A percentile compares a stretch with the other conserved stretches of the same genome.
These are phyloP conservation scores for Boletus reticuloceps DNA, from an alignment of 768 basidiomycete species.

Conservation along the genomic window DNA sequence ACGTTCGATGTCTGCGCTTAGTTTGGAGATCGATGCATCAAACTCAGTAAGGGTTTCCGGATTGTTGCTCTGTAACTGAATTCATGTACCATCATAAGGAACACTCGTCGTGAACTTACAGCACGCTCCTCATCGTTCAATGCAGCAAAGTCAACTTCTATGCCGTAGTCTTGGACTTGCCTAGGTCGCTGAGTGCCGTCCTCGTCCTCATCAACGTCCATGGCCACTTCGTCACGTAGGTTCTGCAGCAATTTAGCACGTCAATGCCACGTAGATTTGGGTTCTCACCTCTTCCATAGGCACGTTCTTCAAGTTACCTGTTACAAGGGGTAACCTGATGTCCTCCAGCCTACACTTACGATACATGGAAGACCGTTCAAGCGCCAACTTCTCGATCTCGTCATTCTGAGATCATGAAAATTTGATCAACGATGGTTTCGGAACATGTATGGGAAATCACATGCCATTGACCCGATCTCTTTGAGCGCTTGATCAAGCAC, in stretches of 20 bases:
- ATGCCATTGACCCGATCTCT: conserved; percentile 79
- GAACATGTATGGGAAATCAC: conserved; percentile 27
- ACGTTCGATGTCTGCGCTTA: conserved; percentile 79
- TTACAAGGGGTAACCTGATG: conserved; percentile 72
- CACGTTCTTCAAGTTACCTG: conserved; percentile 79
- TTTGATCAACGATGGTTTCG: background rate
- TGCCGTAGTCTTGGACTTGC: conserved; percentile 76
- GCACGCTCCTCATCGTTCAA: conserved; percentile 75
- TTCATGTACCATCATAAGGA: background rate
- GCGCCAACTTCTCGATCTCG: conserved; percentile 83
- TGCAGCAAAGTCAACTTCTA: conserved; percentile 81
- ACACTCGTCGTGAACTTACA: conserved; percentile 35
- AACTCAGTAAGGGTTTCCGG: conserved; percentile 66
- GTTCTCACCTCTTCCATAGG: conserved; percentile 88
- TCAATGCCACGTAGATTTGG: background rate
- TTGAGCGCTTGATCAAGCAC: conserved; percentile 85
- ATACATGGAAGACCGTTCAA: conserved; percentile 85
- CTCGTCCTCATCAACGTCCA: conserved; percentile 92
- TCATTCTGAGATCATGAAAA: conserved; percentile 54
- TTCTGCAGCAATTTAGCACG: conserved; percentile 45
- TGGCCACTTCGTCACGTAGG: conserved; percentile 79
- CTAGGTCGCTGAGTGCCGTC: conserved; percentile 73
- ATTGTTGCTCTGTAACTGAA: conserved; percentile 49
- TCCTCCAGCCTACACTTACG: conserved; percentile 93
- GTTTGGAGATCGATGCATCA: conserved; percentile 67